These are phyloP conservation scores for Huntiella decipiens DNA, from an alignment of 2,329 filamentous ascomycete species.

Conservation along the genomic window DNA sequence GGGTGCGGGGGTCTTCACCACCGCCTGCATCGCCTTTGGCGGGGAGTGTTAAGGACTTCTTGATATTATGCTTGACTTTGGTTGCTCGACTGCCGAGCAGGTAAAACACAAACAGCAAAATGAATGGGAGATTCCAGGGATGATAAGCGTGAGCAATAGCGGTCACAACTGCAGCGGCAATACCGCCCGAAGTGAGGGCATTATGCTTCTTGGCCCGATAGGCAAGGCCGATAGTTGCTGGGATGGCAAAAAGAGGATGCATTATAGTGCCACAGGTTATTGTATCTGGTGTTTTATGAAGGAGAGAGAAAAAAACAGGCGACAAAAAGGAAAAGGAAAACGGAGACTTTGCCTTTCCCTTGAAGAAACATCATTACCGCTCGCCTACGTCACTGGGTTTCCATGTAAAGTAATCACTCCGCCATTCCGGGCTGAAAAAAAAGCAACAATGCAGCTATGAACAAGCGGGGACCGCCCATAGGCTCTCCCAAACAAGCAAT, in stretches of 20 bases:
- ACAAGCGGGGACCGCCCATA: no score
- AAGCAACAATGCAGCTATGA: neutral
- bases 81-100: slow-evolving; percentile 67
- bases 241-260: slow-evolving; percentile 38
- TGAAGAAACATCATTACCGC: no score
- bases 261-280: slow-evolving; percentile 19
- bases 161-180: slow-evolving; percentile 52
- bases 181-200: slow-evolving; percentile 59
- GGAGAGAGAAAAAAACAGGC: neutral
- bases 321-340: no score
- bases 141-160: slow-evolving; percentile 72
- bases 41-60: slow-evolving; percentile 61
- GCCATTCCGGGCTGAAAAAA: neutral
- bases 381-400: no score
- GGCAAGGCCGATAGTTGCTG: slow-evolving; percentile 39
- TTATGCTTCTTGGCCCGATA: slow-evolving; percentile 52
- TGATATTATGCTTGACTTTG: slow-evolving; percentile 75
- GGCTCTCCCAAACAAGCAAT: no score
- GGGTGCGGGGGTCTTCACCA: slow-evolving; percentile 65
- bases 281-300: neutral
- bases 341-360: no score
- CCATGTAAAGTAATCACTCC: neutral
- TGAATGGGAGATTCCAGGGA: slow-evolving; percentile 85
- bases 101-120: slow-evolving; percentile 68
- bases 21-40: slow-evolving; percentile 55